These are phyloP conservation scores for Aspergillus mulundensis DNA, from an alignment of 495 filamentous ascomycete species.

Conservation along the genomic window DNA sequence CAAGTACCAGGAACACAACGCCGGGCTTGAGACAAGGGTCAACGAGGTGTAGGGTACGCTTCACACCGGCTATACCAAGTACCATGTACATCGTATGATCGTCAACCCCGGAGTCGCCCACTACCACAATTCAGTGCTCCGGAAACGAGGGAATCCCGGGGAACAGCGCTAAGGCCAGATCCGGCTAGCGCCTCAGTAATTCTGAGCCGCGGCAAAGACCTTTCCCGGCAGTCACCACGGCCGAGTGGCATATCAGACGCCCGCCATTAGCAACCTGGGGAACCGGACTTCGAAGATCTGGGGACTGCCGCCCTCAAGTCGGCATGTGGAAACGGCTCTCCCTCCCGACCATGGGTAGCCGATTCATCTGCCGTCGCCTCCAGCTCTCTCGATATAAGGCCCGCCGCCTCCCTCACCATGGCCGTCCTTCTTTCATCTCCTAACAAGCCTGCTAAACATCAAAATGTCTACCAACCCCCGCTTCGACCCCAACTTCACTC, in stretches of 20 bases:
- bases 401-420: slow-evolving; percentile 8
- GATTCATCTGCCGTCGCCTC: slow-evolving; percentile 26
- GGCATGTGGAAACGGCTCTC: slow-evolving; percentile 20
- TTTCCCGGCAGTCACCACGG: neutral
- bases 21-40: no score
- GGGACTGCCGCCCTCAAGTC: slow-evolving; percentile 4
- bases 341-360: slow-evolving; percentile 9
- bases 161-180: neutral
- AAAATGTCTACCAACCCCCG: slow-evolving; percentile 34
- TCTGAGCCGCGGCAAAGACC: neutral
- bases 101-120: neutral
- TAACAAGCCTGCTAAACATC: neutral
- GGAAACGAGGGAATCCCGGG: neutral
- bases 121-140: neutral
- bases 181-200: neutral
- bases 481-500: slow-evolving; percentile 75
- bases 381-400: slow-evolving; percentile 5
- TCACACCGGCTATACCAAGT: neutral
- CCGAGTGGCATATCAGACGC: neutral
- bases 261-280: neutral
- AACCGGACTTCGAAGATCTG: neutral
- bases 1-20: no score
- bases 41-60: no score
- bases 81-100: neutral
- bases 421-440: neutral